Evolutionary conservation across 2,329 filamentous ascomycete species (phyloP).

Genomic region (Claviceps quebecensis): DNA sequence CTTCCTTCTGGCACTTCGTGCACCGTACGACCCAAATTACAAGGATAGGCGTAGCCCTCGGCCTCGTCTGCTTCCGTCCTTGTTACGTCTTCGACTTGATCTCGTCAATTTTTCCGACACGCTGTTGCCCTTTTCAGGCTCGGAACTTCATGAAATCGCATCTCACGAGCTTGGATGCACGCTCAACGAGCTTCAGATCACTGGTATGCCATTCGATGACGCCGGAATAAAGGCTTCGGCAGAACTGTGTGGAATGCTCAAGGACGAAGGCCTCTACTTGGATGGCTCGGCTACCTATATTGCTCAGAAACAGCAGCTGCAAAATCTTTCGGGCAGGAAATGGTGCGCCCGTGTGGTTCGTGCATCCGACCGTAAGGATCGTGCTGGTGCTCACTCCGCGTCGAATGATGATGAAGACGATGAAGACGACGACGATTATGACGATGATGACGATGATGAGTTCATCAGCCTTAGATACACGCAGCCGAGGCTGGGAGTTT

Average conservation of each 20-base stretch:
- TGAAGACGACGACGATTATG: slow-evolving; percentile 15
- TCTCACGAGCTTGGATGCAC: slow-evolving; percentile 39
- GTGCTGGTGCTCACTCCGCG: slow-evolving; percentile 4
- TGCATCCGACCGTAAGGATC: slow-evolving; percentile 23
- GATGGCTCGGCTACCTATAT: slow-evolving; percentile 31
- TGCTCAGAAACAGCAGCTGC: slow-evolving; percentile 25
- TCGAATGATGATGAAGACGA: not conserved
- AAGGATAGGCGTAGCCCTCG: slow-evolving; percentile 20
- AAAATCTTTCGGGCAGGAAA: slow-evolving; percentile 22
- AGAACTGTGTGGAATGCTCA: slow-evolving; percentile 37
- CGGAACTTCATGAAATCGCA: slow-evolving; percentile 36
- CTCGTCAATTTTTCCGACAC: slow-evolving; percentile 39
- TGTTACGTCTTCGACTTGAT: slow-evolving; percentile 35
- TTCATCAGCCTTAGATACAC: slow-evolving; percentile 10
- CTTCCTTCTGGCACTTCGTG: slow-evolving; percentile 35
- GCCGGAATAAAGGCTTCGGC: slow-evolving; percentile 30
- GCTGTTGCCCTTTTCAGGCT: slow-evolving; percentile 29
- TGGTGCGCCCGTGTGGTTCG: slow-evolving; percentile 33
- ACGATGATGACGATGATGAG: slow-evolving; percentile 7
- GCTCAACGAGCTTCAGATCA: slow-evolving; percentile 38
- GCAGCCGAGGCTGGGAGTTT: slow-evolving; percentile 17
- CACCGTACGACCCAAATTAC: slow-evolving; percentile 31
- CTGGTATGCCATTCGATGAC: slow-evolving; percentile 36
- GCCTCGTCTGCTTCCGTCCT: slow-evolving; percentile 32
- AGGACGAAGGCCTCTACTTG: slow-evolving; percentile 37